Conservation (phyloP, 148 eudicot genomes). For the Rhododendron vialii region DNA sequence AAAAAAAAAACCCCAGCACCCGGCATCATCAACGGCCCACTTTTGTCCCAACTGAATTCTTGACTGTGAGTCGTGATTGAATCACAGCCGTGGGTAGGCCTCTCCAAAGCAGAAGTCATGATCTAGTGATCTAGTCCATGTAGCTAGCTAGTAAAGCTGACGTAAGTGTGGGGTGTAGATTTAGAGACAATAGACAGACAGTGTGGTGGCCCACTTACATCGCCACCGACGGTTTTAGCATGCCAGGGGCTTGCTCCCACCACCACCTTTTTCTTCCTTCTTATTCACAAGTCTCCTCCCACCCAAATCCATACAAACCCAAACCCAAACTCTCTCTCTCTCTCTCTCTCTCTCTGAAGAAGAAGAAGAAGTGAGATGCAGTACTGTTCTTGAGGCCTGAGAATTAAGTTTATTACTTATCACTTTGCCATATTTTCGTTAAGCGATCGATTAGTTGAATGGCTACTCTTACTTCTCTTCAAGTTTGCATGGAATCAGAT, state of each 20-base stretch:
- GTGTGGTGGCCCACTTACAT: conserved; percentile 7
- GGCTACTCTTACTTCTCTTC: conserved; percentile 43
- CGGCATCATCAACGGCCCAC: neutral
- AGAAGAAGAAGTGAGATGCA: neutral
- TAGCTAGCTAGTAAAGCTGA: neutral
- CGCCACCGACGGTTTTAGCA: conserved; percentile 21
- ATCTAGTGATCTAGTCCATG: neutral
- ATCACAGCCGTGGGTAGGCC: neutral
- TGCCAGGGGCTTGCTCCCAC: neutral
- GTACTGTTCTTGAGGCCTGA: neutral
- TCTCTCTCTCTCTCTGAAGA: conserved; percentile 3
- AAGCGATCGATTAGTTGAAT: conserved; percentile 2
- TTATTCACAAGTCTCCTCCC: conserved; percentile 47
- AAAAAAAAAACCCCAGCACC: neutral
- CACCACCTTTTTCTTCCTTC: conserved; percentile 74
- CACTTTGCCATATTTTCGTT: neutral
- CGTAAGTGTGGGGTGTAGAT: neutral
- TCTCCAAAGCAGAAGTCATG: neutral
- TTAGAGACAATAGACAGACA: neutral
- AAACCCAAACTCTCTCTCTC: conserved; percentile 7
- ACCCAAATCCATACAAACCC: conserved; percentile 14
- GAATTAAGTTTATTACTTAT: neutral
- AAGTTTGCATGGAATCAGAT: conserved; percentile 57
- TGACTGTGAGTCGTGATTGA: neutral
- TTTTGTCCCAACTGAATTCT: neutral